These are phyloP conservation scores for Acorus calamus DNA, from an alignment of 106 monocot species.

Conservation along the genomic window DNA sequence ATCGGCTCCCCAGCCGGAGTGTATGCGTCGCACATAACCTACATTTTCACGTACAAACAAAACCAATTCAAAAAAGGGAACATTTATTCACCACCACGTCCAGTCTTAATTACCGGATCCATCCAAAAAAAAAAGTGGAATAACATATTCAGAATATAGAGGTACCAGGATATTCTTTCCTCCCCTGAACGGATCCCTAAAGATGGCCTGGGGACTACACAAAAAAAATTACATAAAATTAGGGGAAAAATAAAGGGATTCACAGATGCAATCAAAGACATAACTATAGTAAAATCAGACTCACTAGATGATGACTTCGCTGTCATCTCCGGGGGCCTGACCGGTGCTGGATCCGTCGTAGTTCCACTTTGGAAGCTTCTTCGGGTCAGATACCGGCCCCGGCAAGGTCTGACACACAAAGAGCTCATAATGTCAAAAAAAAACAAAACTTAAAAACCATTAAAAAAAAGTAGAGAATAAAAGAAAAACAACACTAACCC, in stretches of 20 bases:
- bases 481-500: constrained; percentile 15
- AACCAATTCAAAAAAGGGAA: too few species aligned
- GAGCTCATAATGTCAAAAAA: background rate
- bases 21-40: constrained; percentile 38
- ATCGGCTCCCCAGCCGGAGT: constrained; percentile 38
- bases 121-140: too few species aligned
- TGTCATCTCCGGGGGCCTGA: constrained; percentile 50
- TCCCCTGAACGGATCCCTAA: constrained; percentile 25
- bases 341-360: constrained; percentile 56
- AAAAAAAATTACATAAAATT: background rate
- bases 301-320: constrained; percentile 59
- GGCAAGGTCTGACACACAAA: constrained; percentile 19
- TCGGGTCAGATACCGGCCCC: constrained; percentile 23
- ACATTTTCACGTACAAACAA: background rate
- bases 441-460: background rate
- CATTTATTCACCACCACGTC: too few species aligned
- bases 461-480: background rate
- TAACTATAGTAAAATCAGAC: background rate
- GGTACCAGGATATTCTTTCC: constrained; percentile 22
- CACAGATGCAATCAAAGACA: background rate
- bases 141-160: too few species aligned
- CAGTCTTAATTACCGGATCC: too few species aligned
- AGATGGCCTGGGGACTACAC: constrained; percentile 17
- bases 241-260: background rate
- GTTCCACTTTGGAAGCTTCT: constrained; percentile 46